phyloP scores from a whole-genome alignment of 1,284 basidiomycete species.

The Dichomitus squalens region DNA sequence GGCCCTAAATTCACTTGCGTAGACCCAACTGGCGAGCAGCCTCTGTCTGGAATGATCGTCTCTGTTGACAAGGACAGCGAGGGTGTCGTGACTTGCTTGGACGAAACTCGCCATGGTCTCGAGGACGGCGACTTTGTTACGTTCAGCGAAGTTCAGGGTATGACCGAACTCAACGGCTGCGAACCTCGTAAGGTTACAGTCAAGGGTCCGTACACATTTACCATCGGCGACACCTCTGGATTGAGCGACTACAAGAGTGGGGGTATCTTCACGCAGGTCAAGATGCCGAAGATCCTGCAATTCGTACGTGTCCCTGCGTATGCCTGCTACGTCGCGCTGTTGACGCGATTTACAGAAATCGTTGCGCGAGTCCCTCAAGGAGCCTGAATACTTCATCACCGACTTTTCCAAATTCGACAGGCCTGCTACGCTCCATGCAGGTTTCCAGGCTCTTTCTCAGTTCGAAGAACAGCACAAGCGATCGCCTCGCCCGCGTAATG shows the following conservation, averaged over 20 bases:
- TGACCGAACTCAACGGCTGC: conserved; percentile 89
- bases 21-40: conserved; percentile 94
- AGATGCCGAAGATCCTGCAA: conserved; percentile 96
- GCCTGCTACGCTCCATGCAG: conserved; percentile 88
- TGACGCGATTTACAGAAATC: conserved; percentile 71
- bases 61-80: conserved; percentile 88
- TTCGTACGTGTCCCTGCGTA: conserved; percentile 66
- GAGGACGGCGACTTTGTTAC: conserved; percentile 99
- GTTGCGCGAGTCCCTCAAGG: conserved; percentile 81
- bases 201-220: conserved; percentile 96
- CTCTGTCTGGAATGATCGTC: conserved; percentile 94
- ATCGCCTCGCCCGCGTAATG: conserved; percentile 85
- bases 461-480: conserved; percentile 74
- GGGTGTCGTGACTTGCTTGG: conserved; percentile 93
- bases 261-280: conserved; percentile 98
- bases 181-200: conserved; percentile 92
- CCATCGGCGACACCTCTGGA: conserved; percentile 87
- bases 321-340: too few species aligned
- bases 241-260: conserved; percentile 85
- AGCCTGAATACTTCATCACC: conserved; percentile 91
- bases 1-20: conserved; percentile 93
- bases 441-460: conserved; percentile 92
- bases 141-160: conserved; percentile 97
- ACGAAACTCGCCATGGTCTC: conserved; percentile 96
- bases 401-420: conserved; percentile 99